Percentiles rank a stretch among this genome's conserved stretches.
phyloP scores from a whole-genome alignment of 2,329 filamentous ascomycete genomes.

The Colletotrichum sidae region DNA sequence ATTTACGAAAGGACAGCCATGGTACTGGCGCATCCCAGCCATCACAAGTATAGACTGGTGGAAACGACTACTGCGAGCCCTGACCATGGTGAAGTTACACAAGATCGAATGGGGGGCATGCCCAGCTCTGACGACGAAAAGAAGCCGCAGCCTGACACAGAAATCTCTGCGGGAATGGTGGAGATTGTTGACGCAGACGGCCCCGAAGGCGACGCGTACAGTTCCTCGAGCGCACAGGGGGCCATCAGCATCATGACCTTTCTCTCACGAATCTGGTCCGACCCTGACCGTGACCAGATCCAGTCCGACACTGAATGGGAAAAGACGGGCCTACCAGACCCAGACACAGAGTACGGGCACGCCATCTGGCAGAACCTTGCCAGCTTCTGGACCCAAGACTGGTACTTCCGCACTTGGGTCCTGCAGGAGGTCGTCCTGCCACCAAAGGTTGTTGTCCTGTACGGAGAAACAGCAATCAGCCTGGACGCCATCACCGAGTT shows the following conservation, averaged over 20 bases:
- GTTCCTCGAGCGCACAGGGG: not conserved
- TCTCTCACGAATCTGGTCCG: slow-evolving; percentile 10
- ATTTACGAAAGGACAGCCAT: slow-evolving; percentile 10
- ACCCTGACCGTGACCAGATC: not conserved
- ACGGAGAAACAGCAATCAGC: slow-evolving; percentile 10
- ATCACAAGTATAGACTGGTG: slow-evolving; percentile 2
- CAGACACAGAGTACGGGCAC: not conserved
- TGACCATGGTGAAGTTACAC: no score
- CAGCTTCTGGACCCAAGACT: slow-evolving; percentile 23
- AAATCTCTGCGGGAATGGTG: not conserved
- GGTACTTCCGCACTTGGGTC: slow-evolving; percentile 31
- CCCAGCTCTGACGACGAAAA: not conserved
- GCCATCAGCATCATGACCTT: slow-evolving; percentile 30
- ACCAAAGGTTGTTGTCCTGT: slow-evolving; percentile 18
- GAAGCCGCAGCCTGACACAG: not conserved
- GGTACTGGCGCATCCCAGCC: slow-evolving; percentile 16
- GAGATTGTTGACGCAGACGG: no score
- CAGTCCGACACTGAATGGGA: slow-evolving; percentile 16
- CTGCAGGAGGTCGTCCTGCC: slow-evolving; percentile 27
- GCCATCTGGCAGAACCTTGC: slow-evolving; percentile 9
- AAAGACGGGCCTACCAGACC: slow-evolving; percentile 2
- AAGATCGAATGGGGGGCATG: not conserved
- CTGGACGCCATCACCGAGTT: slow-evolving; percentile 23
- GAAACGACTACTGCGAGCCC: no score
- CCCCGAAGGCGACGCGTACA: not conserved